These are phyloP conservation scores for Themeda triandra DNA, from an alignment of 176 grass and related monocot species.

Conservation along the genomic window DNA sequence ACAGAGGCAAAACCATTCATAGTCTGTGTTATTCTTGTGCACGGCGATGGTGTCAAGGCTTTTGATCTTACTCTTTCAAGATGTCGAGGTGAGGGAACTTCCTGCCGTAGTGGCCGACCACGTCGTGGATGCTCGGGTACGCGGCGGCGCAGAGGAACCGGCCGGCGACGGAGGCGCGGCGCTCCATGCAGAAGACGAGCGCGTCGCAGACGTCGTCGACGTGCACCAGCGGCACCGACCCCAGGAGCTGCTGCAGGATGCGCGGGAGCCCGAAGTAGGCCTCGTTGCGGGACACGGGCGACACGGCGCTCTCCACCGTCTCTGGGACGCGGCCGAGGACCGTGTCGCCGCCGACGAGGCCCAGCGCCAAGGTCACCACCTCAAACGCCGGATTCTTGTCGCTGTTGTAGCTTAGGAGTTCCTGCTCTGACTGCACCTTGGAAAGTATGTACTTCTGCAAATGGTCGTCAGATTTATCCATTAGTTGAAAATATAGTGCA, in stretches of 20 bases:
- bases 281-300: not conserved
- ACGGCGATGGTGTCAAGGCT: not conserved
- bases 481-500: not conserved
- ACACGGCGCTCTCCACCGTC: not conserved
- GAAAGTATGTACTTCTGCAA: not conserved
- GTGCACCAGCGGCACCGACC: not conserved
- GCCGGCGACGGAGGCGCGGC: not conserved
- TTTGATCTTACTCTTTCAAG: not conserved
- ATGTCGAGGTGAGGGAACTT: not conserved
- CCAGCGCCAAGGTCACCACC: not conserved
- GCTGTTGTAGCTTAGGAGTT: not conserved
- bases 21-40: not conserved
- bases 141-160: not conserved
- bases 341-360: not conserved
- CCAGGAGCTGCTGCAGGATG: not conserved
- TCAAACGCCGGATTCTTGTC: not conserved
- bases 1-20: not conserved
- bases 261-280: not conserved
- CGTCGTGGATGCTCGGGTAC: not conserved
- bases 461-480: not conserved
- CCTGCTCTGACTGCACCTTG: not conserved
- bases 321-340: not conserved
- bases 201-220: not conserved
- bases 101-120: not conserved
- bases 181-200: not conserved